Base-by-base conservation (phyloP, 805 yeast genomes). In the Starmerella bombicola region DNA sequence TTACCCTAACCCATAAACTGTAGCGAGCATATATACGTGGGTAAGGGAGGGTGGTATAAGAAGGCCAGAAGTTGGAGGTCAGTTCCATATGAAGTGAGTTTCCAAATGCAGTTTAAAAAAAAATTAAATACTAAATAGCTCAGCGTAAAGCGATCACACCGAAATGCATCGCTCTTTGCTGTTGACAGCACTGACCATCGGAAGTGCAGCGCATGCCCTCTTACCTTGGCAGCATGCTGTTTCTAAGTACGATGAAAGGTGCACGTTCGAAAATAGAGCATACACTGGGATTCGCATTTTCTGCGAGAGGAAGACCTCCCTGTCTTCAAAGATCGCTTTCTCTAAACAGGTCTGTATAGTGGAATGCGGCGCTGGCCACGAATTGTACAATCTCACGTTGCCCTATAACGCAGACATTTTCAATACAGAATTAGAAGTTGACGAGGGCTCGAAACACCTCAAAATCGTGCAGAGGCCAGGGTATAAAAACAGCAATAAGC, bases 281-380 rank as follows among this genome's bases (percentile, higher is more conserved):
- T 45, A 23, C 30, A 32, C 43, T 6, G 48, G 48, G 10, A 15
- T 38, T 1, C 43, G 43, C 6, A 29, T 45, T 13, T 21, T 41
- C 30, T 36, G 38, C 16, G 48, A 42, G 16, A 37, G 35, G 12
- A 28, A 20, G 7, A 15, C 37, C 15, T 15, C 12, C 9, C 13
- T 36, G 3, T 25, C 23, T 18, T 20, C 45, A 2, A 4, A 13
- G 15, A 16, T n/a, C 22, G n/a, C 22, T 10, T 15, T 9, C 5
- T 24, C 17, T 25, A 32, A 30, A 24, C 25, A 23, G 20, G 17
- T 24, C 6, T 28, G 35, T 15, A 23, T 45, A 10, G 25, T 37
- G 16, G 35, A 35, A 26, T 45, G 48, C 39, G 30, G 12, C 5
- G 19, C 31, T 13, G 48, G 48, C n/a, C 17, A 13, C 7, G 28